These are phyloP conservation scores for Monilinia vaccinii-corymbosi DNA, from an alignment of 2,329 filamentous ascomycete genomes.

Conservation along the genomic window DNA sequence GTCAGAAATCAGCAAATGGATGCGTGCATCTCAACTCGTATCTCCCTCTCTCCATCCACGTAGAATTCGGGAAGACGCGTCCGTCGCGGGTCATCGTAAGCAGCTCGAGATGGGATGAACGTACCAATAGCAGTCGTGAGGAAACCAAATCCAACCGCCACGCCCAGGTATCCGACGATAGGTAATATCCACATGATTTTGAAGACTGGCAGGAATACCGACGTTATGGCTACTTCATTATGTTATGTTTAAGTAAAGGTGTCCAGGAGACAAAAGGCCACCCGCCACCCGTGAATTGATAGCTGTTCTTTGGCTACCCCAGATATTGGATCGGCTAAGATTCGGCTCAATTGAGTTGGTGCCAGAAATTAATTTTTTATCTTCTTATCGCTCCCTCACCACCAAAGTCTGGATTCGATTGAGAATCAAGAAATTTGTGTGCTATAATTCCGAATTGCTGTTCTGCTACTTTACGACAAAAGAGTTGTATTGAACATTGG, in stretches of 20 bases:
- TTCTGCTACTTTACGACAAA: not conserved
- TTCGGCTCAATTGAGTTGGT: conserved; percentile 6
- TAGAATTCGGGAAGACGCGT: not conserved
- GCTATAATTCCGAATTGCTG: not conserved
- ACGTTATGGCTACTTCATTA: conserved; percentile 24
- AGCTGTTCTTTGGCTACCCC: conserved; percentile 10
- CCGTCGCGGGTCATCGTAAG: not conserved
- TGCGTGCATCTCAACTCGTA: too few species aligned
- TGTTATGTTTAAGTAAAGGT: not conserved
- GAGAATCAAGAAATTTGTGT: not conserved
- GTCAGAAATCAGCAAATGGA: not conserved
- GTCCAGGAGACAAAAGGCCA: not conserved
- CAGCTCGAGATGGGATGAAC: conserved; percentile 15
- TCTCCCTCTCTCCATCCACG: too few species aligned
- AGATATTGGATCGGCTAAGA: conserved; percentile 8
- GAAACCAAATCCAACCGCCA: conserved; percentile 84
- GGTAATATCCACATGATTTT: conserved; percentile 79
- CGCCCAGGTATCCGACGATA: conserved; percentile 79
- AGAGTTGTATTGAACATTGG: not conserved
- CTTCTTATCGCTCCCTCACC: conserved; percentile 7
- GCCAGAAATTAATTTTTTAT: too few species aligned
- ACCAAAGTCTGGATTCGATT: not conserved
- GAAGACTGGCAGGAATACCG: not conserved
- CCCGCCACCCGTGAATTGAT: not conserved
- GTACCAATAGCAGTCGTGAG: conserved; percentile 86